Base-by-base conservation (phyloP, 2,329 filamentous ascomycete genomes). In the Trichoderma semiorbis region DNA sequence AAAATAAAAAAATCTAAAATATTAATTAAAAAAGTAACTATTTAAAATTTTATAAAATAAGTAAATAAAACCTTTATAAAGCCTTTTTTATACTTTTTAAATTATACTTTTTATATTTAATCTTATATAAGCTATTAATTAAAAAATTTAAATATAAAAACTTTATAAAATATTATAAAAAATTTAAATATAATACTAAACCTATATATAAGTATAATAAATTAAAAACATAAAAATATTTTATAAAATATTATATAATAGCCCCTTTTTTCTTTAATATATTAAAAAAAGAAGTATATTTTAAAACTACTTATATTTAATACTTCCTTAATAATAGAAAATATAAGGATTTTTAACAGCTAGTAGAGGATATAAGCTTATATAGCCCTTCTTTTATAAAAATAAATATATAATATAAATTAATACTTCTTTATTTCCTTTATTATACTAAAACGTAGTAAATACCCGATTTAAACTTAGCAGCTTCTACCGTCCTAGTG, bases 401-500 rank as follows among this genome's bases (percentile, higher is more conserved):
- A 10, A 34, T 34, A 34, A 8, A 66, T 36, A 50, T 2, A 2
- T 65, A 65, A 63, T 16, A 55, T 43, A 50, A 14, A 28, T 61
- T 39, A 39, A 21, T n/a, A 34, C 5, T 39, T 12, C 7, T 2
- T 16, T n/a, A 50, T 67, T 57, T n/a, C 21, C 14, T 67, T 67
- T 55, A 55, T 55, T 21, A 14, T n/a, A 53, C n/a, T 57, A 39
- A 67, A 28, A 67, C 8, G 11, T 36, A 67, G 64, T 7, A 28
- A 67, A 67, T 4, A 8, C 6, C 0, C 7, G 7, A 8, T 36
- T 11, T 36, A 57, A 57, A 53, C n/a, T 12, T 4, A 14, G 6
- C 12, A 8, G 47, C 47, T 67, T 12, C 30, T 67, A 67, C 43
- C 6, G 7, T 67, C 64, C 12, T 67, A 67, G 5, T 67, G 8